phyloP scores from a whole-genome alignment of 2,329 filamentous ascomycete species.

The Phoma sp. region DNA sequence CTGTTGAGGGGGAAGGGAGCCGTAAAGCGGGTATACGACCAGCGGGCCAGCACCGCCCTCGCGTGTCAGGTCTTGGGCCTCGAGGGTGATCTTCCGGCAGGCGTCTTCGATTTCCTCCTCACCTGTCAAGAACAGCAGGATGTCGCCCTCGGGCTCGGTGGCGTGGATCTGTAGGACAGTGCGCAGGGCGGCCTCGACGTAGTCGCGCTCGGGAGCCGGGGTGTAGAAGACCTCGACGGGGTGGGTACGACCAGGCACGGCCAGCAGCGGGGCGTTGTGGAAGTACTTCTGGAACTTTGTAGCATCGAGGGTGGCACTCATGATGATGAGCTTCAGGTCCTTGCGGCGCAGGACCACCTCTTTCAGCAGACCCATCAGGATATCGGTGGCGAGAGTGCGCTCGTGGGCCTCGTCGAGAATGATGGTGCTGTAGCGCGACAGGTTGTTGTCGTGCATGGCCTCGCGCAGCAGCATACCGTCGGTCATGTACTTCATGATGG shows the following conservation, averaged over 20 bases:
- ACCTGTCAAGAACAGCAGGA: conserved; percentile 92
- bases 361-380: conserved; percentile 91
- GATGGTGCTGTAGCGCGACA: conserved; percentile 91
- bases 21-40: conserved; percentile 91
- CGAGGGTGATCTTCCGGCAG: conserved; percentile 86
- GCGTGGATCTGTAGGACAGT: conserved; percentile 98
- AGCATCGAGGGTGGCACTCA: conserved; percentile 93
- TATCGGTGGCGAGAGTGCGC: conserved; percentile 92
- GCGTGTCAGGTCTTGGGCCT: conserved; percentile 87
- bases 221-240: conserved; percentile 99
- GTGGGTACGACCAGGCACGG: conserved; percentile 92
- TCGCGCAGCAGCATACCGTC: conserved; percentile 98
- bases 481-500: conserved; percentile 99
- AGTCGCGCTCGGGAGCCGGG: conserved; percentile 92
- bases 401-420: conserved; percentile 99
- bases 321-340: conserved; percentile 94
- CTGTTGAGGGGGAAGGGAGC: conserved; percentile 86
- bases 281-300: conserved; percentile 99
- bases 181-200: conserved; percentile 91
- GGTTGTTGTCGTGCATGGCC: conserved; percentile 87
- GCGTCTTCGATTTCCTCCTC: conserved; percentile 99
- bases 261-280: conserved; percentile 88
- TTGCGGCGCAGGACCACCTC: conserved; percentile 85
- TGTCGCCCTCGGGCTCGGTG: conserved; percentile 88
- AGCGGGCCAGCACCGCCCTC: conserved; percentile 92